Percentiles rank a stretch among this genome's conserved stretches.
phyloP scores from a whole-genome alignment of 495 filamentous ascomycete genomes.

The Penicillium fimorum region DNA sequence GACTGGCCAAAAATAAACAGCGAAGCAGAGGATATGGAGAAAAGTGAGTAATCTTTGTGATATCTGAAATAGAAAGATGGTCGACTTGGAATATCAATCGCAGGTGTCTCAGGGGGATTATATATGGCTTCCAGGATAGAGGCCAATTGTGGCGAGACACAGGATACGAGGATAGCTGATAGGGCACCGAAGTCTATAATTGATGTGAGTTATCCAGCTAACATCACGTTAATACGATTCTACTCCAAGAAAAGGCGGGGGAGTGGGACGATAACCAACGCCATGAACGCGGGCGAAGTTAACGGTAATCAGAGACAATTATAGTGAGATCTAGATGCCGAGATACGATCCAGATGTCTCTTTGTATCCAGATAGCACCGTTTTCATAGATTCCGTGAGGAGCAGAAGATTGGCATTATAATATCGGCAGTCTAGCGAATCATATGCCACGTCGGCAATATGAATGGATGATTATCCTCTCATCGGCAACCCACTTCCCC shows the following conservation, averaged over 20 bases:
- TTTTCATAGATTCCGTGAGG: background rate
- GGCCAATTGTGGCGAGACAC: background rate
- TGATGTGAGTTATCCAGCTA: background rate
- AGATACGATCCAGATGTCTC: background rate
- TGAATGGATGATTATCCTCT: background rate
- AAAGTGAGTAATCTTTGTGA: no score
- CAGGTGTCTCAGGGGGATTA: background rate
- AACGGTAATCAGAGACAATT: background rate
- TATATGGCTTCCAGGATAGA: background rate
- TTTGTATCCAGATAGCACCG: background rate
- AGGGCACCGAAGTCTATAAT: background rate
- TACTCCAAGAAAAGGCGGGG: background rate
- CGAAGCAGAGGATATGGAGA: no score
- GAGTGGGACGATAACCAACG: background rate
- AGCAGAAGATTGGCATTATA: background rate
- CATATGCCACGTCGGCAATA: background rate
- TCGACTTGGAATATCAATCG: background rate
- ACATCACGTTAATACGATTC: background rate
- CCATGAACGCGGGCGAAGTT: background rate
- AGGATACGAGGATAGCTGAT: background rate
- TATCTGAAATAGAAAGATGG: no score
- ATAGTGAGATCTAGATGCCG: background rate
- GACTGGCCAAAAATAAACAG: no score
- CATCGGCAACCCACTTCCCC: background rate
- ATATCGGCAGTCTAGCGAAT: constrained; percentile 7